phyloP scores from a whole-genome alignment of 2,329 filamentous ascomycete species.

The Magnaporthales sp. region DNA sequence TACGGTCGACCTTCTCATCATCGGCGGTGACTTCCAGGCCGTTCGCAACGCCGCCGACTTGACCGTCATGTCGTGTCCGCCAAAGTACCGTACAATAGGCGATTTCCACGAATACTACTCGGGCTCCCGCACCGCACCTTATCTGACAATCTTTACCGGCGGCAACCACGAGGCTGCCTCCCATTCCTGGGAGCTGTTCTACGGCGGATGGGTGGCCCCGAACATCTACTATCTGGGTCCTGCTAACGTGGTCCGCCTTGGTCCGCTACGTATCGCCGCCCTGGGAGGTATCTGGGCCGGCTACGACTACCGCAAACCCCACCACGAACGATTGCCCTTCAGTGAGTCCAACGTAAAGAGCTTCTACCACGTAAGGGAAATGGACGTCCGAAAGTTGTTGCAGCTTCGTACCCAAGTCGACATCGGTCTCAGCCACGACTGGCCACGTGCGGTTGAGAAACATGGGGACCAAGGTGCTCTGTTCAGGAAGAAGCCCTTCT shows the following conservation, averaged over 20 bases:
- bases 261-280: slow-evolving; percentile 78
- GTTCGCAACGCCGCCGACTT: slow-evolving; percentile 84
- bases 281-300: slow-evolving; percentile 95
- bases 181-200: slow-evolving; percentile 85
- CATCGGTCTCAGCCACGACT: slow-evolving; percentile 88
- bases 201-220: slow-evolving; percentile 93
- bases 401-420: slow-evolving; percentile 83
- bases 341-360: slow-evolving; percentile 65
- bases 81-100: slow-evolving; percentile 78
- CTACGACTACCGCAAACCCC: slow-evolving; percentile 74
- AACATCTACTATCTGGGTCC: slow-evolving; percentile 97
- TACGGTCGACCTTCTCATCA: slow-evolving; percentile 76
- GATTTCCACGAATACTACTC: slow-evolving; percentile 96
- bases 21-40: slow-evolving; percentile 93
- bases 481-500: slow-evolving; percentile 65
- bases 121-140: slow-evolving; percentile 67
- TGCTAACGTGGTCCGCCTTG: slow-evolving; percentile 78
- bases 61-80: slow-evolving; percentile 79
- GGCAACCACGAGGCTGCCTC: slow-evolving; percentile 95
- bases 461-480: slow-evolving; percentile 61
- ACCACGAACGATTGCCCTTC: slow-evolving; percentile 83
- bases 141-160: slow-evolving; percentile 83
- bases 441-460: slow-evolving; percentile 78
- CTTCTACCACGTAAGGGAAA: slow-evolving; percentile 83
- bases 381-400: slow-evolving; percentile 85